These are phyloP conservation scores for Byssochlamys sp. DNA, from an alignment of 2,329 filamentous ascomycete species.

Conservation along the genomic window DNA sequence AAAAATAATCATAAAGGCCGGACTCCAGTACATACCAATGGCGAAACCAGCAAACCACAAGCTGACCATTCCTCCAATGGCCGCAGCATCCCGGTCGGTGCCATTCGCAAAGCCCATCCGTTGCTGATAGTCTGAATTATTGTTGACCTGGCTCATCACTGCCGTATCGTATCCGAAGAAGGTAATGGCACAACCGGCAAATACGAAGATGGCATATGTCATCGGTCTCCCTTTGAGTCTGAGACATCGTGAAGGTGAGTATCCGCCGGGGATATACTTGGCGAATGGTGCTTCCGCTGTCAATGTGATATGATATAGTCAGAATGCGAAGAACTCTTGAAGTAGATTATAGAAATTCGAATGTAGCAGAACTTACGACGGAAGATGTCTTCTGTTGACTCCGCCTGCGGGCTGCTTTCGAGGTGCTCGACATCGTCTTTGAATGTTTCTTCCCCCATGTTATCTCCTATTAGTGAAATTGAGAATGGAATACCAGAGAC, in stretches of 20 bases:
- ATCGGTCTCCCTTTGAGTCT: neutral
- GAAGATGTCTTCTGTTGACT: neutral
- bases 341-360: neutral
- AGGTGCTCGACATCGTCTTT: neutral
- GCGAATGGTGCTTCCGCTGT: neutral
- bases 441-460: neutral
- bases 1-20: too few species aligned
- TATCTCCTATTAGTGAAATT: neutral
- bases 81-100: conserved; percentile 14
- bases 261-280: neutral
- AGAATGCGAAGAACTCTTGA: neutral
- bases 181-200: conserved; percentile 11
- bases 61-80: conserved; percentile 17
- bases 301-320: neutral
- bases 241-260: neutral
- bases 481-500: neutral
- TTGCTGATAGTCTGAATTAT: conserved; percentile 15
- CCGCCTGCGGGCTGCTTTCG: neutral
- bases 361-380: neutral
- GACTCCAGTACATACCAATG: conserved; percentile 4
- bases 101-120: conserved; percentile 12
- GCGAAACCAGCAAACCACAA: conserved; percentile 19
- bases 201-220: conserved; percentile 1
- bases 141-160: conserved; percentile 19
- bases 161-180: conserved; percentile 17